Conservation (phyloP, 1,284 basidiomycete genomes). For the Hemileia vastatrix region DNA sequence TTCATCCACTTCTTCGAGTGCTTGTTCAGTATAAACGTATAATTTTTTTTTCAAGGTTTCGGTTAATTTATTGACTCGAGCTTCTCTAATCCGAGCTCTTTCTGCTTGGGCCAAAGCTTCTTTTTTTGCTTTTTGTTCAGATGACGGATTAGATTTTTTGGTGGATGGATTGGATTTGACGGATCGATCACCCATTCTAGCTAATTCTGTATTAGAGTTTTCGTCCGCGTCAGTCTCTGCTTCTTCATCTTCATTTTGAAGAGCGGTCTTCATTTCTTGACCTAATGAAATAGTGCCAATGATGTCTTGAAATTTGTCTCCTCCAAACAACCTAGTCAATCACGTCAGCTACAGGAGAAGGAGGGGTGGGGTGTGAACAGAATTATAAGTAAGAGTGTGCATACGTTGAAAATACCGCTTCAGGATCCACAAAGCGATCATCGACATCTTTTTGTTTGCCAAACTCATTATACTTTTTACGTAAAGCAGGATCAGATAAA, state of each 20-base stretch:
- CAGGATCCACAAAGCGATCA: slow-evolving; percentile 54
- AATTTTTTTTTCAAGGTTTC: slow-evolving; percentile 41
- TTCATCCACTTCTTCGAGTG: slow-evolving; percentile 12
- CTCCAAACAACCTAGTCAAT: slow-evolving; percentile 77
- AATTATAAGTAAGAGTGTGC: slow-evolving; percentile 34
- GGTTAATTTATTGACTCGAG: slow-evolving; percentile 37
- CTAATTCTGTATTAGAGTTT: slow-evolving; percentile 8
- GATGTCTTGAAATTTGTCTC: slow-evolving; percentile 48
- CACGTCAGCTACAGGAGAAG: too few species aligned
- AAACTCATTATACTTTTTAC: slow-evolving; percentile 85
- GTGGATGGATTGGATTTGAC: slow-evolving; percentile 1
- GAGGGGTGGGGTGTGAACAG: too few species aligned
- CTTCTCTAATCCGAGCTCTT: slow-evolving; percentile 38
- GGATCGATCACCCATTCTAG: too few species aligned
- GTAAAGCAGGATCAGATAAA: slow-evolving; percentile 70
- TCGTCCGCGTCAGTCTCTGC: slow-evolving; percentile 53
- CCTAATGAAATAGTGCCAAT: slow-evolving; percentile 49
- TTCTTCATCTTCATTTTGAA: slow-evolving; percentile 80
- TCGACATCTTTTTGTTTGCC: slow-evolving; percentile 44
- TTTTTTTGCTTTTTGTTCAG: slow-evolving; percentile 36
- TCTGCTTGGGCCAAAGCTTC: slow-evolving; percentile 38
- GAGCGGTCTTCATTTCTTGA: slow-evolving; percentile 92
- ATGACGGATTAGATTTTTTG: slow-evolving; percentile 6
- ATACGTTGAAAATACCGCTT: slow-evolving; percentile 63
- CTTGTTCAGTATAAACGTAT: slow-evolving; percentile 35